Evolutionary conservation across 495 filamentous ascomycete species (phyloP), one percentile per base, ranked within the genome.

Genomic region (Xylaria acuta): DNA sequence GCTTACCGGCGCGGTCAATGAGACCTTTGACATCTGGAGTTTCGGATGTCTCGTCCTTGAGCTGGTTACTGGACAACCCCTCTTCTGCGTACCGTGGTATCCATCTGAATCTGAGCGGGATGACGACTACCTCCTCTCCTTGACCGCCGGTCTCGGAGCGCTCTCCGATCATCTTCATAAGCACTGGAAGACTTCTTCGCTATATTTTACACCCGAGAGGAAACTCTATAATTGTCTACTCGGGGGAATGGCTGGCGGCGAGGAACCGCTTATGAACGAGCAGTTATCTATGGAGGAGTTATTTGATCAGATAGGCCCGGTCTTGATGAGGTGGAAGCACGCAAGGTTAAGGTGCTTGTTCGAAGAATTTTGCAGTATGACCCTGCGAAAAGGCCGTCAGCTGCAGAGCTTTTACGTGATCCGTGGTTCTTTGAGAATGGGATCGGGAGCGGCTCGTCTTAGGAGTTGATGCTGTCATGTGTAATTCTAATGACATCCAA

Each of bases 1-100:
- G 59, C 72, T 82, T 72, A 74, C 68, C 32, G 73, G 69, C 20
- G 56, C 72, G 5, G 64, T 78, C 32, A 67, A 78, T 69, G 73
- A 73, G 53, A 78, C 74, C 20, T 56, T 78, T 34, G 82, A 85
- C 72, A 67, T 84, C 64, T 85, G 82, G 83, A 83, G 79, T 67
- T 79, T 85, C 69, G 82, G 80, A 43, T 83, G 82, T 59, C 73
- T 82, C 36, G 32, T 82, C 69, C 81, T 82, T 51, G 80, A 83
- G 69, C 78, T 82, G 56, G 71, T 82, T 30, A 81, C 80, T 36
- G 77, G 79, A 71, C 62, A 67, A 25, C 75, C 71, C 7, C 73
- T 79, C 38, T 81, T 82, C 64, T 79, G 75, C 70, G 60, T 75
- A 72, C 74, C 75, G 40, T 70, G 68, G 27, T 75, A 71, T 32